Base-by-base conservation (phyloP, 306 rosid genomes). In the Herpetospermum pedunculosum region DNA sequence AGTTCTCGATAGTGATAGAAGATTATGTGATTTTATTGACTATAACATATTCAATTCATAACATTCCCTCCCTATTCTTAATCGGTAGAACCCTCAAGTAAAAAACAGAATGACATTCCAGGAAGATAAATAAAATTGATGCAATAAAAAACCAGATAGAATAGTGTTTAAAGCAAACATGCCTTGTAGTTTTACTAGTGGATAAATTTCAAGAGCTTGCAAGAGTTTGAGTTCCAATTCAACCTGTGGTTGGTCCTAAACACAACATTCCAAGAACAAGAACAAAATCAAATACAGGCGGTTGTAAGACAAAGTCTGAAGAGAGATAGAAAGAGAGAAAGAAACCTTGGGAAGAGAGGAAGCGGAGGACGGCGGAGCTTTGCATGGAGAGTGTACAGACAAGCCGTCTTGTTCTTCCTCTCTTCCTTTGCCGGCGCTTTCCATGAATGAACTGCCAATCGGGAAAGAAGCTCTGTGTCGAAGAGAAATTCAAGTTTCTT, bases 351-450 rank as follows among this genome's bases (percentile, higher is more conserved):
- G 84, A 69, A 91, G 90, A 81, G 96, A 91, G 57, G 99, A 91
- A 85, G 92, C 92, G 48, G 99, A 91, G 67, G 99, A 95, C 76
- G 95, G 97, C 32, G 90, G 96, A 76, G 96, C 92, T 77, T 95
- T 95, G 89, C 99, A 95, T 5, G 99, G 97, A 80, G 97, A 95
- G 54, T 95, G 99, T 38, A 89, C 96, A 41, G 97, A 95, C 85
- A 87, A 83, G 74, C 90, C 99, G 78, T 95, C 99, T 80, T 89
- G 97, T 29, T 95, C 96, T 81, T 95, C 99, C 41, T 95, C 97
- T 67, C 87, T 83, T 62, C 86, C 83, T 81, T 89, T 87, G 18
- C 72, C 92, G 60, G 89, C 98, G 70, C 88, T 83, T 70, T 86
- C 88, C 94, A 86, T 75, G 25, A 18, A 26, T 16, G 2, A 41